Evolutionary conservation across 2,329 filamentous ascomycete species (phyloP).

Genomic region (Colletotrichum coccodes): DNA sequence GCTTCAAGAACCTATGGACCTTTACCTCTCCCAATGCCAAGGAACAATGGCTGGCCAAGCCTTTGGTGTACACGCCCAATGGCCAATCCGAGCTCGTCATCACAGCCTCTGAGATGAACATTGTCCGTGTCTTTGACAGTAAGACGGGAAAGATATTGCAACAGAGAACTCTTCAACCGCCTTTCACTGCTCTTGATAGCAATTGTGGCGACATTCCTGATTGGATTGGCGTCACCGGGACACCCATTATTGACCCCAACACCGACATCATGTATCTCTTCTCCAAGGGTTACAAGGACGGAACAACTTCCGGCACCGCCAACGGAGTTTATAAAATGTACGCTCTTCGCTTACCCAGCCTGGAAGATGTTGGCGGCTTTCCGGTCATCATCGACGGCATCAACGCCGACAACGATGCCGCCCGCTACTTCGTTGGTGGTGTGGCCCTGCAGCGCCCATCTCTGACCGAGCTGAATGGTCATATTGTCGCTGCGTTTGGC

Average conservation of each 20-base stretch:
- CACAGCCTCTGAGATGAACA: conserved; percentile 50
- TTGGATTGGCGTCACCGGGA: conserved; percentile 48
- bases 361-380: conserved; percentile 49
- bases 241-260: conserved; percentile 46
- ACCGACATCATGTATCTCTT: conserved; percentile 49
- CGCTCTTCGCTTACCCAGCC: conserved; percentile 49
- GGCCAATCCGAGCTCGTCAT: conserved; percentile 48
- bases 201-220: conserved; percentile 52
- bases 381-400: conserved; percentile 56
- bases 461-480: conserved; percentile 43
- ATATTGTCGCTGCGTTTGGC: conserved; percentile 57
- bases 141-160: conserved; percentile 50
- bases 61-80: conserved; percentile 53
- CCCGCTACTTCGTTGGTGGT: conserved; percentile 56
- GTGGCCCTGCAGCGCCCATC: conserved; percentile 55
- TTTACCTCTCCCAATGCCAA: conserved; percentile 41
- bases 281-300: conserved; percentile 46
- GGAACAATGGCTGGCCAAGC: conserved; percentile 45
- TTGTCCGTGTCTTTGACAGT: conserved; percentile 51
- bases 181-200: conserved; percentile 49
- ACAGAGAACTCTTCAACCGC: conserved; percentile 48
- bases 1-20: conserved; percentile 40
- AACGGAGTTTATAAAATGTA: conserved; percentile 53
- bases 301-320: conserved; percentile 36
- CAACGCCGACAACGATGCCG: conserved; percentile 54